Conservation (phyloP, 805 yeast species). For the Jamesozyma piceae region DNA sequence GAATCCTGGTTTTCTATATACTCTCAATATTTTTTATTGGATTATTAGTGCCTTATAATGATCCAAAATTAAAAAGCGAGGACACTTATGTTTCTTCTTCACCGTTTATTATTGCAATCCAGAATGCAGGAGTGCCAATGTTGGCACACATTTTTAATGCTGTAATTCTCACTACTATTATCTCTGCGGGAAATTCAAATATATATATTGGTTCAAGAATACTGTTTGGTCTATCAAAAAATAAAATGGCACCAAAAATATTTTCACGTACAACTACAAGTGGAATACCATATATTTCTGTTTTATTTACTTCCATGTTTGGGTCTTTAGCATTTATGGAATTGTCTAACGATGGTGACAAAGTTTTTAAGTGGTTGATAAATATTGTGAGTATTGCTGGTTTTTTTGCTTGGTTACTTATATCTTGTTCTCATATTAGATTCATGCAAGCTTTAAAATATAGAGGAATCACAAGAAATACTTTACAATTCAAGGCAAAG, state of each 20-base stretch:
- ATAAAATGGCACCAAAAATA: conserved; percentile 43
- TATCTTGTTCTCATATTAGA: conserved; percentile 50
- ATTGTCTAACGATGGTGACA: conserved; percentile 39
- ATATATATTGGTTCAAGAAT: conserved; percentile 59
- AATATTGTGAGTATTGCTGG: conserved; percentile 69
- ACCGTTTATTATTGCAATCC: conserved; percentile 60
- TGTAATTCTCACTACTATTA: conserved; percentile 48
- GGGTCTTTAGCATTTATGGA: conserved; percentile 53
- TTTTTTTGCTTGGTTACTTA: conserved; percentile 58
- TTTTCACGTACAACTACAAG: conserved; percentile 39
- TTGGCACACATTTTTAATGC: conserved; percentile 61
- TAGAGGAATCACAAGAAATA: conserved; percentile 52
- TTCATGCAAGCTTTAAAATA: conserved; percentile 52
- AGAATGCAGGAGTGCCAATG: conserved; percentile 51
- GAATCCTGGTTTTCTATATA: conserved; percentile 56
- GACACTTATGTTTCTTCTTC: conserved; percentile 40
- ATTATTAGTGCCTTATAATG: conserved; percentile 54
- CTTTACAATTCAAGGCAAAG: conserved; percentile 64
- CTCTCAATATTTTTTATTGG: conserved; percentile 55
- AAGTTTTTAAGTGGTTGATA: conserved; percentile 58
- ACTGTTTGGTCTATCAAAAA: conserved; percentile 48
- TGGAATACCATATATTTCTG: conserved; percentile 54
- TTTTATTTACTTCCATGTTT: conserved; percentile 44
- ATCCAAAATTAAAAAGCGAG: conserved; percentile 35
- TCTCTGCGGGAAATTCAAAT: conserved; percentile 70